These are phyloP conservation scores for Hippophae gyantsensis DNA, from an alignment of 306 rosid genomes.

Conservation along the genomic window DNA sequence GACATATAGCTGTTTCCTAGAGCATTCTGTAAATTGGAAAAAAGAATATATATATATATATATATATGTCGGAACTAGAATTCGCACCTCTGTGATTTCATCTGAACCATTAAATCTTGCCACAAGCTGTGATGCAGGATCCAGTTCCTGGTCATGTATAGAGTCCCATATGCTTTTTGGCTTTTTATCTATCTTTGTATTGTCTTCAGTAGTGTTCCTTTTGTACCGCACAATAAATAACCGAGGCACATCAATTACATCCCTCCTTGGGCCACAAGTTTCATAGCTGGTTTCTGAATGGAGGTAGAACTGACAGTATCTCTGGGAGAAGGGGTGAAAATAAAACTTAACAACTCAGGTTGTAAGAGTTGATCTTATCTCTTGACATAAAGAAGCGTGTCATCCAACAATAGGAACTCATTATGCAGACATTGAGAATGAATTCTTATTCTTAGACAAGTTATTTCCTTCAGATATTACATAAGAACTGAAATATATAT, in stretches of 20 bases:
- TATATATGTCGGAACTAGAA: neutral
- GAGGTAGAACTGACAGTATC: constrained; percentile 73
- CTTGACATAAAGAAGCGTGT: too few relatives aligned
- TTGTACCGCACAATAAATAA: constrained; percentile 66
- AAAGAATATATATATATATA: neutral
- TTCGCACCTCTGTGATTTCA: constrained; percentile 55
- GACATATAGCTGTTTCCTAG: neutral
- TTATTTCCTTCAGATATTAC: neutral
- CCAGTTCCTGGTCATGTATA: constrained; percentile 40
- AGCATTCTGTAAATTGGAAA: constrained; percentile 1
- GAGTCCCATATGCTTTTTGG: constrained; percentile 32
- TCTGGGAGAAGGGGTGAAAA: constrained; percentile 31
- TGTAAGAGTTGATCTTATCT: too few relatives aligned
- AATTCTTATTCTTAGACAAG: neutral
- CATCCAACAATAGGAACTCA: too few relatives aligned
- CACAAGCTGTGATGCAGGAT: constrained; percentile 79
- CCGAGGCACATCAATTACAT: constrained; percentile 49
- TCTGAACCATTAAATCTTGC: constrained; percentile 71
- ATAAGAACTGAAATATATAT: too few relatives aligned
- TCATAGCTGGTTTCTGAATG: constrained; percentile 52
- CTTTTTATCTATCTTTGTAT: constrained; percentile 33
- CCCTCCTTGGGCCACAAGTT: constrained; percentile 72
- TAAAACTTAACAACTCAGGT: constrained; percentile 2
- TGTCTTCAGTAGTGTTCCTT: constrained; percentile 46
- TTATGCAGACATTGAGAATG: too few relatives aligned